Percentiles rank a stretch among this genome's conserved stretches.
Evolutionary conservation across 768 basidiomycete species (phyloP).

Genomic region (Coprinellus aureogranulatus): DNA sequence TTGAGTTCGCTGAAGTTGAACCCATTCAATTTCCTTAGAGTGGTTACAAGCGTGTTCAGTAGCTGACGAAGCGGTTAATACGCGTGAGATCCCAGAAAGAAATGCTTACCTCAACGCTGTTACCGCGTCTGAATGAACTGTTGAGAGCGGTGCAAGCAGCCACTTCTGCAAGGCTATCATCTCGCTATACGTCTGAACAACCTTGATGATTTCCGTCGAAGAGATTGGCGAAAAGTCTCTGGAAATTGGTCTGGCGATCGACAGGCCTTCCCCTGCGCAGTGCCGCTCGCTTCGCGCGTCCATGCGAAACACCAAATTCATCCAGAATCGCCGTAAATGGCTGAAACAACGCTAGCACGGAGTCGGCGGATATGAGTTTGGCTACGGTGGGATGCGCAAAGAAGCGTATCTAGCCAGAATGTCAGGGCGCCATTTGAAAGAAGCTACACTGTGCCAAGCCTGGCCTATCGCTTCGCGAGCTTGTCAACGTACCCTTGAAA

Average conservation of each 20-base stretch:
- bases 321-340: constrained; percentile 85
- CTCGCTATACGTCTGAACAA: constrained; percentile 71
- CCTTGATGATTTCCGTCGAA: constrained; percentile 64
- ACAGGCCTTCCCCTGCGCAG: constrained; percentile 76
- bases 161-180: constrained; percentile 55
- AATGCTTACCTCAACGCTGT: constrained; percentile 57
- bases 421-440: constrained; percentile 1
- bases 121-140: constrained; percentile 50
- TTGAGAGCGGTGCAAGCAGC: constrained; percentile 60
- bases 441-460: constrained; percentile 68
- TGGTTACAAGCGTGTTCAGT: constrained; percentile 67
- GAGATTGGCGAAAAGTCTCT: constrained; percentile 58
- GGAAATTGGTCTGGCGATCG: constrained; percentile 69
- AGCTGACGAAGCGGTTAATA: constrained; percentile 44
- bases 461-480: constrained; percentile 85
- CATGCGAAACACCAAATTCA: constrained; percentile 84
- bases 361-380: constrained; percentile 69
- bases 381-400: constrained; percentile 86
- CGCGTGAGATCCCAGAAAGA: not conserved
- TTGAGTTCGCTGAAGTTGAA: constrained; percentile 57
- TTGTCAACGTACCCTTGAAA: constrained; percentile 89
- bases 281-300: constrained; percentile 79
- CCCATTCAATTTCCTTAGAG: constrained; percentile 60
- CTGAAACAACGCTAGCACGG: constrained; percentile 76
- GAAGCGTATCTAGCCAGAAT: constrained; percentile 72